Percentiles rank a stretch among this genome's conserved stretches.
Evolutionary conservation across 2,329 filamentous ascomycete genomes (phyloP).

Genomic region (Myriosclerotinia curreyana): DNA sequence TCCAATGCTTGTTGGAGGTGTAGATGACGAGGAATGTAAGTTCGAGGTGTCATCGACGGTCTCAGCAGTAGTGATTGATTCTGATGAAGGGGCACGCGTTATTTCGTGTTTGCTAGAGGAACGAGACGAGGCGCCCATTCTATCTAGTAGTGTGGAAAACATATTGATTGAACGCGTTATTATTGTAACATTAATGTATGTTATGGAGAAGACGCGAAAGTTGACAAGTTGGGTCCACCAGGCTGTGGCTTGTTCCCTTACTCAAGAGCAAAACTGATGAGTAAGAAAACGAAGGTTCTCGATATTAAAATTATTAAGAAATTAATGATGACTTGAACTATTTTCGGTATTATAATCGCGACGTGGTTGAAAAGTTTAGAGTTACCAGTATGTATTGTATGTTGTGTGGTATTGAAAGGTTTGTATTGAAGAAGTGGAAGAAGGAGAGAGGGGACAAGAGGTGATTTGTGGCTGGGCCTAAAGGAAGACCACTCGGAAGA

Average conservation of each 20-base stretch:
- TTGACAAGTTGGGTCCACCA: constrained; percentile 18
- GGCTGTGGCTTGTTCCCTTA: constrained; percentile 20
- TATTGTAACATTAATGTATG: constrained; percentile 17
- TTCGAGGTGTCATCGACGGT: constrained; percentile 36
- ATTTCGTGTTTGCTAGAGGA: constrained; percentile 24
- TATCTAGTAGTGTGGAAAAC: constrained; percentile 31
- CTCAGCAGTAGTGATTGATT: constrained; percentile 34
- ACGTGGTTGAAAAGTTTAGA: background rate
- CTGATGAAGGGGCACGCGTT: constrained; percentile 34
- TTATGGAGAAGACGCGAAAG: constrained; percentile 21
- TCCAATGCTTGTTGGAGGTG: constrained; percentile 64
- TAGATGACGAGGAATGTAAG: constrained; percentile 41
- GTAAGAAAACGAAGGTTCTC: background rate
- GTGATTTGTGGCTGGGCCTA: constrained; percentile 21
- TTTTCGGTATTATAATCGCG: background rate
- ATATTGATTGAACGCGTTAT: constrained; percentile 26
- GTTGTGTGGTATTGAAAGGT: background rate
- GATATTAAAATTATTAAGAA: background rate
- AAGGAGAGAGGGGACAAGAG: constrained; percentile 4
- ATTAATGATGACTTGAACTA: background rate
- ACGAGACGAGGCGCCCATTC: constrained; percentile 27
- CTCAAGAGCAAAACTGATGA: constrained; percentile 7
- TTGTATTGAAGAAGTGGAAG: constrained; percentile 13
- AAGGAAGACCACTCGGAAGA: constrained; percentile 3
- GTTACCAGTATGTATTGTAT: background rate